Base-by-base conservation (phyloP, 768 basidiomycete species). In the Suillus americanus region DNA sequence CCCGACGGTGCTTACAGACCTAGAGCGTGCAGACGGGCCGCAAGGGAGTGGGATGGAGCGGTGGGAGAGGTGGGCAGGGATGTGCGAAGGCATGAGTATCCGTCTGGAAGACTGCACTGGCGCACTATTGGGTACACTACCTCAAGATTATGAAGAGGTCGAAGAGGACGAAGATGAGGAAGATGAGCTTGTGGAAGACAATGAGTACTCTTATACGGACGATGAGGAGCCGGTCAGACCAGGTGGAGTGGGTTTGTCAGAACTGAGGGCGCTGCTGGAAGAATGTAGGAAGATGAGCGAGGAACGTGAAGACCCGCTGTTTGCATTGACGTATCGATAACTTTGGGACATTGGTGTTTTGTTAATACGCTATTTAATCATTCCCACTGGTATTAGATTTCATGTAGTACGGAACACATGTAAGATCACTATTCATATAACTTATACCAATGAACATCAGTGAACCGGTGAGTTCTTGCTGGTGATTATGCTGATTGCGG, bases 31-130 rank as follows among this genome's bases (percentile, higher is more conserved):
- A 69, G 59, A 84, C 79, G 75, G 91, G 70, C 74, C 90, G 71
- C 61, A 78, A 67, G 79, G 74, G 16, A 40, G 48, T 8, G 78
- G 79, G 62, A 78, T 72, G 62, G 79, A 82, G 64, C 77, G 91
- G 37, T 92, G 90, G 86, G 86, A 87, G 67, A 77, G 81, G 55
- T 92, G 91, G 91, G 89, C 86, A 84, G 80, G 79, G 16, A 78
- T 75, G 68, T 89, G 85, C 66, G 66, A 76, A 0, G 66, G 68
- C 23, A 79, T 83, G 72, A 81, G 84, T 0, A 76, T 92, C 5
- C 74, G 87, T 50, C 71, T 93, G 59, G 90, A 93, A 75, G 91
- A 93, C 73, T 92, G 91, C 70, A 92, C 91, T 0, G 91, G 89
- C 0, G 84, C 79, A 14, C 68, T 79, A 60, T 75, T 93, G 43